Evolutionary conservation across 768 basidiomycete genomes (phyloP).

Genomic region (Cubamyces lactineus): DNA sequence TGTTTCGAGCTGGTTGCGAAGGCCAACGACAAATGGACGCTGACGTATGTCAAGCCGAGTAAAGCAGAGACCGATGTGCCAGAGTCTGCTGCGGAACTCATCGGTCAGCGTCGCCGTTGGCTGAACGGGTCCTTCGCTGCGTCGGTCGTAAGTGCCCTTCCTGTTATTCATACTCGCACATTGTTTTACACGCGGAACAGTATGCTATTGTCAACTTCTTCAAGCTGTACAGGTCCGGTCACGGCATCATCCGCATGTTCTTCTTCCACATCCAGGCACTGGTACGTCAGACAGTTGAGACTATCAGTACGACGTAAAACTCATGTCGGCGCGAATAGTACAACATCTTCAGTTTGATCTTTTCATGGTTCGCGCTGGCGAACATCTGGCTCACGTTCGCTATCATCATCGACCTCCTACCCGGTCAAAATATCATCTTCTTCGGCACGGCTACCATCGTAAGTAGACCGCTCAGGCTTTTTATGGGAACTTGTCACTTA

Average conservation of each 20-base stretch:
- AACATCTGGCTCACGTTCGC: slow-evolving; percentile 96
- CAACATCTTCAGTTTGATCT: slow-evolving; percentile 81
- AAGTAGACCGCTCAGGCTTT: slow-evolving; percentile 35
- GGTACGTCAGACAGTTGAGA: slow-evolving; percentile 47
- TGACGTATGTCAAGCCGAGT: slow-evolving; percentile 92
- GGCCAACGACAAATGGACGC: slow-evolving; percentile 81
- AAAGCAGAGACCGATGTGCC: slow-evolving; percentile 98
- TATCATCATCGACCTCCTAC: slow-evolving; percentile 90
- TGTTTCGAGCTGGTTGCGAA: slow-evolving; percentile 98
- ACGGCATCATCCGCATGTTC: slow-evolving; percentile 91
- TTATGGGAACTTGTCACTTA: not conserved
- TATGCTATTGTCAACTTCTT: slow-evolving; percentile 95
- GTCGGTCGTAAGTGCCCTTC: slow-evolving; percentile 64
- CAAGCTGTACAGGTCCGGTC: slow-evolving; percentile 82
- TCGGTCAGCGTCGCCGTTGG: slow-evolving; percentile 96
- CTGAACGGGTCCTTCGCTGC: slow-evolving; percentile 96
- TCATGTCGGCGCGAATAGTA: slow-evolving; percentile 52
- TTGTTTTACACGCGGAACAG: slow-evolving; percentile 38
- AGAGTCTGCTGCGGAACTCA: slow-evolving; percentile 88
- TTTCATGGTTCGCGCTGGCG: slow-evolving; percentile 92
- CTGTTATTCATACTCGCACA: not conserved
- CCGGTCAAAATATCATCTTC: slow-evolving; percentile 50
- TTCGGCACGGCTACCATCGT: slow-evolving; percentile 78
- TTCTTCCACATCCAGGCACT: slow-evolving; percentile 94
- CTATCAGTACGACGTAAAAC: not conserved